Base-by-base conservation (phyloP, 31 red algal genomes). In the Endocladia muricata region DNA sequence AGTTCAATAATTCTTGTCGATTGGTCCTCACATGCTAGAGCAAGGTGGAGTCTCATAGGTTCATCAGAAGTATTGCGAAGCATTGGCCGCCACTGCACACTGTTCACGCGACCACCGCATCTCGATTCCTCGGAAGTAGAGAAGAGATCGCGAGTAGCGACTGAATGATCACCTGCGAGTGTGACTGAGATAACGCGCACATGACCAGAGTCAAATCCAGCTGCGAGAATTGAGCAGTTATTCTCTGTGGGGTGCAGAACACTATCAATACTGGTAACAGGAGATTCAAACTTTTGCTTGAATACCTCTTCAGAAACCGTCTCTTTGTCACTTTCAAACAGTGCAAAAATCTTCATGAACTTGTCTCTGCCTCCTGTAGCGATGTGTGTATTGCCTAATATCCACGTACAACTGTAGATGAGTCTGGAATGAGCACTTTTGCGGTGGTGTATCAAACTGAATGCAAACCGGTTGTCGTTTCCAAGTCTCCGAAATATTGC, bases 341-440 rank as follows among this genome's bases (percentile, higher is more conserved):
- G 17, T 40, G 26, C 41, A 39, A 78, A 91, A 0, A 91, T 30
- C 51, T 74, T 72, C 13, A 91, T 33, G 44, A 47, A 80, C 52
- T 91, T 91, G 59, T 91, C 88, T 25, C 88, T 68, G 3, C 79
- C 73, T 31, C 79, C 88, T 39, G 88, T 84, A 7, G 73, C 88
- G 55, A 90, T 41, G 60, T 77, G 55, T 23, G 36, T 28, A 23
- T 70, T 47, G 32, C 70, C 70, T 0, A 73, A 60, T 7, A 91
- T 15, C 79, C 78, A 91, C 22, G 55, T 31, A 74, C 88, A 83
- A 3, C 48, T 55, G 73, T 84, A 84, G 30, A 91, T 55, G 21
- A 70, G 48, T 40, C 88, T 59, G 6, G 79, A 48, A 68, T 91
- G 88, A 76, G 77, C 86, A 31, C 71, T 54, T 70, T 75, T 82